These are phyloP conservation scores for Grosmannia penicillata DNA, from an alignment of 2,329 filamentous ascomycete genomes.

Conservation along the genomic window DNA sequence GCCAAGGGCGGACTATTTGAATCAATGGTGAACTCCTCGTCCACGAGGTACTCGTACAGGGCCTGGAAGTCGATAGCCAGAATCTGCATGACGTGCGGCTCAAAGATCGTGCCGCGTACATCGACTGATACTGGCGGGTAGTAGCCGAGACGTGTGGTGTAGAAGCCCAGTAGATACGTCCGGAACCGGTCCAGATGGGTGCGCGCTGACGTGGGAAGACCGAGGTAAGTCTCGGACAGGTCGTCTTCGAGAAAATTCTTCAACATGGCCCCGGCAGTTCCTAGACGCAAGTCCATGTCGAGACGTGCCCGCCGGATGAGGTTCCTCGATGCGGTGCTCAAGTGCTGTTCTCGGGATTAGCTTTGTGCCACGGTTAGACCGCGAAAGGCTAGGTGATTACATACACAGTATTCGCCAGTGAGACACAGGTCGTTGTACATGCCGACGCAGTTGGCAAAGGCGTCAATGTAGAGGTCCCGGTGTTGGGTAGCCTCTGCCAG, in stretches of 20 bases:
- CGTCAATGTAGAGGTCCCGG: conserved; percentile 52
- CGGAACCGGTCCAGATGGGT: conserved; percentile 61
- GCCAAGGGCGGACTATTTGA: conserved; percentile 36
- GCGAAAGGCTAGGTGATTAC: conserved; percentile 13
- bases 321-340: conserved; percentile 41
- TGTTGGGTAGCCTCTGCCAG: conserved; percentile 53
- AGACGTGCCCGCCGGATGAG: conserved; percentile 46
- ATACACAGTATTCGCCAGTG: conserved; percentile 46
- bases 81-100: conserved; percentile 39
- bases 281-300: conserved; percentile 51
- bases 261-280: conserved; percentile 41
- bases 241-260: conserved; percentile 58
- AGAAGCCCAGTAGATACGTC: conserved; percentile 51
- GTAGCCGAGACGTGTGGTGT: conserved; percentile 51
- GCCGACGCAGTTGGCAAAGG: conserved; percentile 65
- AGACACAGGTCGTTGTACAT: conserved; percentile 49
- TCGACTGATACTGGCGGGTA: conserved; percentile 47
- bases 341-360: conserved; percentile 25
- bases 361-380: too few relatives aligned
- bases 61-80: conserved; percentile 58
- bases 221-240: conserved; percentile 50
- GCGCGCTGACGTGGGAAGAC: conserved; percentile 43
- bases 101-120: conserved; percentile 30
- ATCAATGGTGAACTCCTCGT: conserved; percentile 36
- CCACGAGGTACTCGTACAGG: conserved; percentile 57